Base-by-base conservation (phyloP, 1,284 basidiomycete species). In the Mycena sp. region DNA sequence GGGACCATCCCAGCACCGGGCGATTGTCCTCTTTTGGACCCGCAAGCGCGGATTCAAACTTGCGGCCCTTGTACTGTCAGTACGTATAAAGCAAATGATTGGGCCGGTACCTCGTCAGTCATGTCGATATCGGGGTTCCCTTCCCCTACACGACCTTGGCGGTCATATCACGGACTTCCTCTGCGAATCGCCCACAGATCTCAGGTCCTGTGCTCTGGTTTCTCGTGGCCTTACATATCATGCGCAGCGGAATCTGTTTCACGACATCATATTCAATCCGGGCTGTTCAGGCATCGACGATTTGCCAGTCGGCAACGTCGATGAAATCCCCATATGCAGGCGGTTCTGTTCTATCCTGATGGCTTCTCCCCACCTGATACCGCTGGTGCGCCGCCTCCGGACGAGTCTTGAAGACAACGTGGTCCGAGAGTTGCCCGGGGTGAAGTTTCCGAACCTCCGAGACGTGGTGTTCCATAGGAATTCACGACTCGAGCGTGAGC, bases 131-230 rank as follows among this genome's bases (percentile, higher is more conserved):
- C n/a, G n/a, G n/a, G n/a, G n/a, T n/a, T n/a, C n/a, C n/a, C n/a
- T n/a, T n/a, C n/a, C n/a, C n/a, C n/a, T n/a, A n/a, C 53, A 23
- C 10, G 59, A 61, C 30, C 52, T 61, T 38, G 48, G 52, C 45
- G 44, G 44, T 38, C 3, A 21, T 4, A 50, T 61, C 14, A 30
- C 46, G 5, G 52, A 48, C 17, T 50, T 49, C n/a, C 37, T n/a
- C n/a, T n/a, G 19, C n/a, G 19, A 12, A 2, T 44, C 59, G 14
- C n/a, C 23, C 37, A 30, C 35, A 19, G 59, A 61, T 41, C 59
- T 61, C 17, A 38, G 25, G 19, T 43, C 52, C 25, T 40, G 45
- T 19, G 43, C 59, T 16, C 53, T 61, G 5, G 50, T 61, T 1
- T 55, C 45, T 3, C 37, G 29, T 1, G 3, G 28, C 6, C 44